These are phyloP conservation scores for Astragalus glycyphyllos DNA, from an alignment of 306 rosid species.

Conservation along the genomic window DNA sequence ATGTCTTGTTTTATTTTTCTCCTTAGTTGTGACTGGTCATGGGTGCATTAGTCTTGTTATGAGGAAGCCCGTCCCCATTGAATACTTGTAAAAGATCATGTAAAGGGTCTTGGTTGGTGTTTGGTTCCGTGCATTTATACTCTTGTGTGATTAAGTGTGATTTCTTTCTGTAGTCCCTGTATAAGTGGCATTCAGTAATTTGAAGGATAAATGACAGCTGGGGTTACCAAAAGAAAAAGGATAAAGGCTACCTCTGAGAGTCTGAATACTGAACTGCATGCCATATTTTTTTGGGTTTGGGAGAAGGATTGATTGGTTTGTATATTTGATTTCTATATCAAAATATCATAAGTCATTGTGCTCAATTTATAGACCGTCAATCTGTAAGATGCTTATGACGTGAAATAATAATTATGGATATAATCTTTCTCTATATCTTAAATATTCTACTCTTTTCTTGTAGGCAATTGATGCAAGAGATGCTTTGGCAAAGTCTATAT, in stretches of 20 bases:
- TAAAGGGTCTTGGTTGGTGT: too few relatives aligned
- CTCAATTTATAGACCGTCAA: background rate
- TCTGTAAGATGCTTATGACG: slow-evolving; percentile 29
- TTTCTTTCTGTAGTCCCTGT: slow-evolving; percentile 15
- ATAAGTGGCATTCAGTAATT: slow-evolving; percentile 7
- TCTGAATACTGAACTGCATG: slow-evolving; percentile 1
- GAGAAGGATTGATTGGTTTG: background rate
- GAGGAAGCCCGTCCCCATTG: slow-evolving; percentile 24
- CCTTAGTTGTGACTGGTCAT: background rate
- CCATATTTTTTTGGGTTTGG: background rate
- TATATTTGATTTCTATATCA: slow-evolving; percentile 16
- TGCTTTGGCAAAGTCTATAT: slow-evolving; percentile 98
- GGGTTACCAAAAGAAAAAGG: background rate
- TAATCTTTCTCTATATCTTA: slow-evolving; percentile 22
- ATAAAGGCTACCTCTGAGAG: slow-evolving; percentile 6
- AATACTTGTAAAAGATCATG: slow-evolving; percentile 32
- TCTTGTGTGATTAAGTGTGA: background rate
- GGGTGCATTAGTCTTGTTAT: slow-evolving; percentile 26
- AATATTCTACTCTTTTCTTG: slow-evolving; percentile 29
- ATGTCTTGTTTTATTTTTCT: too few relatives aligned
- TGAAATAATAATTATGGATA: slow-evolving; percentile 15
- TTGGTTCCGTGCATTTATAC: slow-evolving; percentile 14
- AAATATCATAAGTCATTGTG: background rate
- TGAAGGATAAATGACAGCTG: slow-evolving; percentile 2
- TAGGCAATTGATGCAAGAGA: slow-evolving; percentile 93